Evolutionary conservation across 2,329 filamentous ascomycete genomes (phyloP).

Genomic region (Didymella segeticola): DNA sequence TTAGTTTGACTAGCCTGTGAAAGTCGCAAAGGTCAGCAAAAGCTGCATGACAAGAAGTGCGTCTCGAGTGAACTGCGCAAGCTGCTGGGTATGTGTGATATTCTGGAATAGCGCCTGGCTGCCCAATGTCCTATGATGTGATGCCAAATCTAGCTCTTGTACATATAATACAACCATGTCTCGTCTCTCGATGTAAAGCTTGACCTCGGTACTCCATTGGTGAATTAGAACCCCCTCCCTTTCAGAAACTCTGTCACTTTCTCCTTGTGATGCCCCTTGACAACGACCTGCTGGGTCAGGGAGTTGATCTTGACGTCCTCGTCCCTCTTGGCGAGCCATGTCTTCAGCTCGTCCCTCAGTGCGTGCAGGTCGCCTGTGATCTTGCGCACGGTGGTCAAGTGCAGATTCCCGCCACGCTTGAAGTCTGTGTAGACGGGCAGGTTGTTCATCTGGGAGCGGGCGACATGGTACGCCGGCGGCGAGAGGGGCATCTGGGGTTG

Average conservation of each 20-base stretch:
- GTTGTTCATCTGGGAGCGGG: conserved; percentile 72
- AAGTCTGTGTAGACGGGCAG: conserved; percentile 77
- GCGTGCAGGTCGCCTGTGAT: conserved; percentile 74
- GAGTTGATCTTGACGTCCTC: conserved; percentile 64
- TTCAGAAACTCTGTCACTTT: conserved; percentile 24
- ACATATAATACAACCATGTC: conserved; percentile 16
- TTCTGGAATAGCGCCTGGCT: background rate
- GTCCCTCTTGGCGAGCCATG: conserved; percentile 63
- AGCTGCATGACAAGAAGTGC: too few species aligned
- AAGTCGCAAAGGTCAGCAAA: too few species aligned
- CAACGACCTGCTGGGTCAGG: conserved; percentile 71
- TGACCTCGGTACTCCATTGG: too few species aligned
- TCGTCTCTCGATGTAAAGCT: background rate
- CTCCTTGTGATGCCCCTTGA: conserved; percentile 36
- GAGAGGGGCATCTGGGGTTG: conserved; percentile 21
- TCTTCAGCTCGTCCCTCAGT: conserved; percentile 69
- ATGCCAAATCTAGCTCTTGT: conserved; percentile 4
- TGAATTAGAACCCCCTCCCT: conserved; percentile 28
- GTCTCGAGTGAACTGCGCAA: too few species aligned
- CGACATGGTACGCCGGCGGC: conserved; percentile 69
- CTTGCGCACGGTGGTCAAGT: conserved; percentile 78
- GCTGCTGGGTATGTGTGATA: background rate
- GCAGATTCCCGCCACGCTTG: conserved; percentile 78
- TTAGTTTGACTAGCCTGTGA: too few species aligned
- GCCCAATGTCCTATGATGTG: background rate